phyloP scores from a whole-genome alignment of 2,329 filamentous ascomycete genomes.

The Cercospora sp. region DNA sequence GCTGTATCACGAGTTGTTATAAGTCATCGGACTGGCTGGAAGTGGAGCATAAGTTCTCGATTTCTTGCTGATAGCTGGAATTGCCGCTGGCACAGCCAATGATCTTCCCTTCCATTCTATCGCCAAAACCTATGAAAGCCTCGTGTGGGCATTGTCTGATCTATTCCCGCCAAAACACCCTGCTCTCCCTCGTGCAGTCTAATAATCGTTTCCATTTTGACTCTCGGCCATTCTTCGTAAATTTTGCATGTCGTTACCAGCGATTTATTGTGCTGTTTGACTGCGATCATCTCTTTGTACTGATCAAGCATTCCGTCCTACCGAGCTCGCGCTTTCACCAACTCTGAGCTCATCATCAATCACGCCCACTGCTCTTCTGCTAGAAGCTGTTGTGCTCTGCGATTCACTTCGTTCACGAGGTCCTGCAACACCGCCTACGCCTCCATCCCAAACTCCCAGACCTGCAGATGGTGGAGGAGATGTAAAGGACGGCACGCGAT shows the following conservation, averaged over 20 bases:
- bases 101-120: background rate
- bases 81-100: background rate
- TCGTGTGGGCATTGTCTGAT: slow-evolving; percentile 7
- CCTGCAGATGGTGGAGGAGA: slow-evolving; percentile 24
- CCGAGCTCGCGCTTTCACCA: slow-evolving; percentile 41
- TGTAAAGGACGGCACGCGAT: slow-evolving; percentile 20
- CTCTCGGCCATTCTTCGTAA: background rate
- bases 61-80: no score
- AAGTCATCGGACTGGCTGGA: no score
- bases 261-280: background rate
- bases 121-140: background rate
- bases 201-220: slow-evolving; percentile 6
- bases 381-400: slow-evolving; percentile 41
- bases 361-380: slow-evolving; percentile 30
- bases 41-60: background rate
- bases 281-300: no score
- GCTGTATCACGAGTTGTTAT: background rate
- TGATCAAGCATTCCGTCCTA: slow-evolving; percentile 16
- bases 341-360: slow-evolving; percentile 40
- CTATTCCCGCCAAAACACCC: slow-evolving; percentile 8
- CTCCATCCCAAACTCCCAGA: slow-evolving; percentile 36
- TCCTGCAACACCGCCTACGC: slow-evolving; percentile 38
- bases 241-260: slow-evolving; percentile 19
- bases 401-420: slow-evolving; percentile 42
- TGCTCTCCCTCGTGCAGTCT: slow-evolving; percentile 2